Evolutionary conservation across 225 moss, liverwort and hornwort genomes (phyloP), one percentile per base, ranked within the genome.

Genomic region (Physcomitrium patens): DNA sequence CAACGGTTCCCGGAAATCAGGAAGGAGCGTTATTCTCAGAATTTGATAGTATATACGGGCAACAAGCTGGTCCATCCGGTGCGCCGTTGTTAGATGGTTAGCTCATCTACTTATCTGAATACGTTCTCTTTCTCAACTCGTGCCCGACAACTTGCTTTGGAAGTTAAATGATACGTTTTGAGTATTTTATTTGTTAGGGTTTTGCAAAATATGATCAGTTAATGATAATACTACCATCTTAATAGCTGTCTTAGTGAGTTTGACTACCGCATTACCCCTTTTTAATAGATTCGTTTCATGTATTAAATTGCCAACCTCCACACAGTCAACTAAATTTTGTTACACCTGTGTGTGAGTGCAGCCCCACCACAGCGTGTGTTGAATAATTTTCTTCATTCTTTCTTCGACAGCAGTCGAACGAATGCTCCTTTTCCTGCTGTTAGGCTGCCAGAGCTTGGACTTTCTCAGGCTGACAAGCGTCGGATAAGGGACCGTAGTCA

Each of bases 401-500:
- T 99, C 74, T 63, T 95, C 77, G 90, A 91, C 56, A 95, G 89
- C 81, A 85, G 93, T 79, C 90, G 85, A 79, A 86, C 81, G 59
- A 79, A 88, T 81, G 91, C 88, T 76, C 93, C 93, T 41, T 93
- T 99, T 67, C 87, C 80, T 72, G 90, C 93, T 72, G 72, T 95
- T 65, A 82, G 86, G 70, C 79, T 93, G 63, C 95, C 99, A 49
- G 90, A 91, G 79, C 86, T 99, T 75, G 95, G 95, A 22, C 89
- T 99, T 61, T 92, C 95, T 67, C 93, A 91, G 80, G 90, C 83
- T 76, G 95, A 99, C 74, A 99, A 99, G 80, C 86, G 86, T 76
- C 91, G 89, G 16, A 95, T 95, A 61, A 85, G 99, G 56, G 99
- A 99, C 82, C 90, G 99, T 55, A 99, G 95, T 87, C 93, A 95